phyloP scores from a whole-genome alignment of 2,329 filamentous ascomycete species.

The Hyphodiscus sp. region DNA sequence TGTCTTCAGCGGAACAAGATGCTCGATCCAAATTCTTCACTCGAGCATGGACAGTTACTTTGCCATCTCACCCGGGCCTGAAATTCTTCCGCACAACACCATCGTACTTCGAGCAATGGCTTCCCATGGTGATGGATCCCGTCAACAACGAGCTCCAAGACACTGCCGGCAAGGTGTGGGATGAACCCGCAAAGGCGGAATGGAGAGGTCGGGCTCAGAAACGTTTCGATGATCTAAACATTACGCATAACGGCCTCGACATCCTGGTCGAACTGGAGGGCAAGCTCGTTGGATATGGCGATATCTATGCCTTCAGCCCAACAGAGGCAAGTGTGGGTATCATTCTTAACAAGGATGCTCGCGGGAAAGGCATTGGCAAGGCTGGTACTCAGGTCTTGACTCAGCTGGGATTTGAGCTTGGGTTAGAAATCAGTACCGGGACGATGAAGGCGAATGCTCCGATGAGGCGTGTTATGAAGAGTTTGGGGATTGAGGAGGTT shows the following conservation, averaged over 20 bases:
- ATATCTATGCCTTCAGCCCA: not conserved
- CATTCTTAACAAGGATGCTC: not conserved
- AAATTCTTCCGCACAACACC: conserved; percentile 44
- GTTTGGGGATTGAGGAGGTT: conserved; percentile 8
- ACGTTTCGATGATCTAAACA: not conserved
- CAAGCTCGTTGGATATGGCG: not conserved
- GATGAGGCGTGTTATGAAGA: conserved; percentile 12
- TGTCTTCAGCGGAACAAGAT: not conserved
- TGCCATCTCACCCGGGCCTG: conserved; percentile 44
- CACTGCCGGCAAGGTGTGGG: conserved; percentile 1
- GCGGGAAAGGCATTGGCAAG: not conserved
- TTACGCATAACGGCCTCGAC: not conserved
- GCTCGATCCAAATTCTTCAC: conserved; percentile 31
- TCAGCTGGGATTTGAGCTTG: conserved; percentile 1
- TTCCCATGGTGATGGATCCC: conserved; percentile 33
- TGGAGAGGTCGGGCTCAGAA: conserved; percentile 8
- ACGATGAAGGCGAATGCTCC: conserved; percentile 19
- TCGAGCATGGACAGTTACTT: conserved; percentile 37
- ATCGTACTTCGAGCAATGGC: conserved; percentile 37
- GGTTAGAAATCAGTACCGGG: conserved; percentile 1
- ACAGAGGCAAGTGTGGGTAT: not conserved
- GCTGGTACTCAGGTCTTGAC: not conserved
- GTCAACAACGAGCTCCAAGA: not conserved
- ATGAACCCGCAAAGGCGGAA: conserved; percentile 5
- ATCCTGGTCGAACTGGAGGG: conserved; percentile 1